Base-by-base conservation (phyloP, 2,329 filamentous ascomycete species). In the Clarireedia monteithiana region DNA sequence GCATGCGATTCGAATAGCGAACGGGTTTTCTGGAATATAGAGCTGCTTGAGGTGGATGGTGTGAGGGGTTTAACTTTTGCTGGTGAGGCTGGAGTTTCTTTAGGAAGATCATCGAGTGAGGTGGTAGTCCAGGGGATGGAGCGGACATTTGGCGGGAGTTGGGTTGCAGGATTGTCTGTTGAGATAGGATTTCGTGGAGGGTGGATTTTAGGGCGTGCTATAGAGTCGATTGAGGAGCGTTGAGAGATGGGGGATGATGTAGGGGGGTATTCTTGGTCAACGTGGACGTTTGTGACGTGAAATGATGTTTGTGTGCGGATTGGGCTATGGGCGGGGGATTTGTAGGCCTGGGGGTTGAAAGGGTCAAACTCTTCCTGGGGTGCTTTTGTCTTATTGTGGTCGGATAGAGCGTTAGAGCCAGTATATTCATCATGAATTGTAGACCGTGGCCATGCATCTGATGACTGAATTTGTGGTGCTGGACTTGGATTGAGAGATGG, bases 11-110 rank as follows among this genome's bases (percentile, higher is more conserved):
- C 64, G 20, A 67, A 67, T 1, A 67, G 55, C 6, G 61, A 64
- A 24, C 64, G 63, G 1, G 64, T 66, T 53, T 60, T 64, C 15
- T 62, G 59, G 48, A 66, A 66, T 39, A 66, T 59, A 17, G 51
- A 59, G 27, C 52, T 60, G 14, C 51, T 42, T n/a, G 60, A 59
- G 20, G 48, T 60, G n/a, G 55, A 47, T 17, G 59, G 56, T 26
- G 54, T 9, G 44, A 47, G 15, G 7, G 44, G 17, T 47, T n/a
- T 48, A 39, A 38, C 6, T 17, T 50, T 55, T 24, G 47, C 46
- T 42, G 49, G 39, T 36, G 47, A 17, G 4, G 2, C 10, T 7
- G 40, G 40, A 20, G 15, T 12, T 24, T 17, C 23, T 17, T 44
- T 44, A 5, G 39, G n/a, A 14, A 5, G 7, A 9, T 47, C 10